A percentile compares a stretch with the other conserved stretches of the same genome.
Conservation (phyloP, 75 land plant genomes). For the Pseudotsuga menziesii region DNA sequence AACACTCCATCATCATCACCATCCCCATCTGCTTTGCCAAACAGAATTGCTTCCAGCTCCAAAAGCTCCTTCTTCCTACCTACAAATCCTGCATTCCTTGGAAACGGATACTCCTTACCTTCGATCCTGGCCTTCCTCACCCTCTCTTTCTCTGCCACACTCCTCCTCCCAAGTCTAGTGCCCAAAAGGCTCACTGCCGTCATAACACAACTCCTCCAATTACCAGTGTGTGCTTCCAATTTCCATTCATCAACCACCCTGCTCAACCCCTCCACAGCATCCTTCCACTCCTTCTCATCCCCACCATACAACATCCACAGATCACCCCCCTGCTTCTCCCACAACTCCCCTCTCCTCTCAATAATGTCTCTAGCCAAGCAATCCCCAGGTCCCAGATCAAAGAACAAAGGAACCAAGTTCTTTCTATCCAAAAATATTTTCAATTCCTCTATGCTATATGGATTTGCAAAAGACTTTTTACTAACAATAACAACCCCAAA, state of each 20-base stretch:
- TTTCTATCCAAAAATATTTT: conserved; percentile 66
- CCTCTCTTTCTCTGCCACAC: conserved; percentile 23
- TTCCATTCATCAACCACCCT: conserved; percentile 47
- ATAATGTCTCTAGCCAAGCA: conserved; percentile 32
- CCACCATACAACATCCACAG: conserved; percentile 31
- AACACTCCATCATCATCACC: conserved; percentile 35
- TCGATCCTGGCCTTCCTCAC: conserved; percentile 57
- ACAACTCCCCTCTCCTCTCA: conserved; percentile 32
- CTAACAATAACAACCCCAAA: conserved; percentile 66
- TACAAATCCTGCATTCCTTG: conserved; percentile 60
- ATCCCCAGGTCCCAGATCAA: conserved; percentile 46
- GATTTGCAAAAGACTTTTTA: conserved; percentile 43
- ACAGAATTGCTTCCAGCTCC: conserved; percentile 66
- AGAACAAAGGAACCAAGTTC: conserved; percentile 75
- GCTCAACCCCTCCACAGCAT: conserved; percentile 58
- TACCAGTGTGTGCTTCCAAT: conserved; percentile 60
- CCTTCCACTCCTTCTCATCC: conserved; percentile 60
- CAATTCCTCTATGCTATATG: conserved; percentile 63
- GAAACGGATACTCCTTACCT: conserved; percentile 76
- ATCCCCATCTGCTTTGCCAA: conserved; percentile 45
- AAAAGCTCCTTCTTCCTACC: conserved; percentile 80
- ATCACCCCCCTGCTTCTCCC: conserved; percentile 48
- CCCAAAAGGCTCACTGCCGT: conserved; percentile 53
- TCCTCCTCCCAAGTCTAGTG: conserved; percentile 62
- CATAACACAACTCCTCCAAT: conserved; percentile 70